phyloP scores from a whole-genome alignment of 768 basidiomycete species.

The Mycena olivaceomarginata region DNA sequence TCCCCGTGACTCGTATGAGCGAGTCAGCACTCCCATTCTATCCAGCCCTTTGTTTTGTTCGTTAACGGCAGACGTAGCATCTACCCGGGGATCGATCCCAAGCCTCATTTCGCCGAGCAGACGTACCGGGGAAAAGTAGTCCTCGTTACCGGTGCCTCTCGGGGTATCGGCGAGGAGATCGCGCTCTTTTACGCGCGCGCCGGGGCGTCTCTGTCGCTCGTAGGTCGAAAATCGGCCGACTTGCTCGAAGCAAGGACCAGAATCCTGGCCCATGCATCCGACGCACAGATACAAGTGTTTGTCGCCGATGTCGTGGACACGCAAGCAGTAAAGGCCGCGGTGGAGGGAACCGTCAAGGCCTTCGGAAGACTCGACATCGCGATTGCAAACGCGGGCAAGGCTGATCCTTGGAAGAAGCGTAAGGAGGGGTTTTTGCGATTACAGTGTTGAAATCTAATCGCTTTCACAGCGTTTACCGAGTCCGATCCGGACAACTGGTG shows the following conservation, averaged over 20 bases:
- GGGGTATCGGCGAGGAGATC: slow-evolving; percentile 52
- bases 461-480: slow-evolving; percentile 38
- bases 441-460: not conserved
- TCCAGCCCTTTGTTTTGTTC: not conserved
- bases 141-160: slow-evolving; percentile 37
- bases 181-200: slow-evolving; percentile 51
- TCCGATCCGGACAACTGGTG: slow-evolving; percentile 49
- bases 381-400: slow-evolving; percentile 51
- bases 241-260: slow-evolving; percentile 45
- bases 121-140: slow-evolving; percentile 51
- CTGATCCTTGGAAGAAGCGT: slow-evolving; percentile 45
- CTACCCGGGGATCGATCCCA: slow-evolving; percentile 53
- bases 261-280: slow-evolving; percentile 36
- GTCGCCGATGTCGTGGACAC: slow-evolving; percentile 49
- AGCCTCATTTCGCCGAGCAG: slow-evolving; percentile 37
- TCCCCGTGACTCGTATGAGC: slow-evolving; percentile 33
- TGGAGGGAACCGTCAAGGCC: slow-evolving; percentile 42
- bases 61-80: slow-evolving; percentile 19
- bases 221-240: slow-evolving; percentile 41
- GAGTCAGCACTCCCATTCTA: not conserved
- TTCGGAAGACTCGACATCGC: slow-evolving; percentile 54
- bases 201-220: slow-evolving; percentile 50
- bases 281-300: slow-evolving; percentile 43
- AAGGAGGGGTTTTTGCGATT: not conserved
- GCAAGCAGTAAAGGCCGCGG: slow-evolving; percentile 46